Evolutionary conservation across 306 rosid species (phyloP).

Genomic region (Abrus pulchellus): DNA sequence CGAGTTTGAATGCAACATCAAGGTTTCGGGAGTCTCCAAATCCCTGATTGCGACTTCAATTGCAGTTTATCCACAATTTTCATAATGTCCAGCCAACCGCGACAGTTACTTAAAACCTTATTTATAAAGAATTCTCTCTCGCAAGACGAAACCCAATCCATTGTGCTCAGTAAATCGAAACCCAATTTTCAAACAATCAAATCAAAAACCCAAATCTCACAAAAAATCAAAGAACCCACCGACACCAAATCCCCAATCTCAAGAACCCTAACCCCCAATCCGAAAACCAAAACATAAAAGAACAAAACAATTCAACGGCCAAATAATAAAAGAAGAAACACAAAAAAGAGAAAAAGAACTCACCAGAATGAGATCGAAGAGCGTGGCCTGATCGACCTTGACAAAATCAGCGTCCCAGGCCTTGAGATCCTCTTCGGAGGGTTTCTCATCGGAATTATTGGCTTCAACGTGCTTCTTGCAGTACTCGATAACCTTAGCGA

Average conservation of each 20-base stretch:
- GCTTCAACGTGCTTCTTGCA: constrained; percentile 67
- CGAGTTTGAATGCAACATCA: no score
- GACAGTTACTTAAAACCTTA: no score
- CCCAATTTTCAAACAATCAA: not conserved
- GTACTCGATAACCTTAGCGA: constrained; percentile 78
- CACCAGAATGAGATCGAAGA: constrained; percentile 75
- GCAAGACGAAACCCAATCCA: no score
- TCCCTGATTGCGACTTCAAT: no score
- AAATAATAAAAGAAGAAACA: not conserved
- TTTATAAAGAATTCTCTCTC: no score
- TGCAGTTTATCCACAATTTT: no score
- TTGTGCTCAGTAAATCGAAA: no score
- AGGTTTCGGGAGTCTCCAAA: no score
- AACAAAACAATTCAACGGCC: no score
- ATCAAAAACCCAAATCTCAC: no score
- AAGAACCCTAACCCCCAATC: not conserved
- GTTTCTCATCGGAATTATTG: constrained; percentile 49
- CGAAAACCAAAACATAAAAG: not conserved
- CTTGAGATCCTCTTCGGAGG: constrained; percentile 61
- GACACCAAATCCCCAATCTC: not conserved
- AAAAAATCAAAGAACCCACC: no score
- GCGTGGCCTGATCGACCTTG: constrained; percentile 72
- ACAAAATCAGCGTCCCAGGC: constrained; percentile 69
- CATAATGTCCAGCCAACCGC: no score
- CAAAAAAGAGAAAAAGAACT: not conserved